Evolutionary conservation across 2,329 filamentous ascomycete species (phyloP), one percentile per base, ranked within the genome.

Genomic region (Ceratocystis smalleyi): DNA sequence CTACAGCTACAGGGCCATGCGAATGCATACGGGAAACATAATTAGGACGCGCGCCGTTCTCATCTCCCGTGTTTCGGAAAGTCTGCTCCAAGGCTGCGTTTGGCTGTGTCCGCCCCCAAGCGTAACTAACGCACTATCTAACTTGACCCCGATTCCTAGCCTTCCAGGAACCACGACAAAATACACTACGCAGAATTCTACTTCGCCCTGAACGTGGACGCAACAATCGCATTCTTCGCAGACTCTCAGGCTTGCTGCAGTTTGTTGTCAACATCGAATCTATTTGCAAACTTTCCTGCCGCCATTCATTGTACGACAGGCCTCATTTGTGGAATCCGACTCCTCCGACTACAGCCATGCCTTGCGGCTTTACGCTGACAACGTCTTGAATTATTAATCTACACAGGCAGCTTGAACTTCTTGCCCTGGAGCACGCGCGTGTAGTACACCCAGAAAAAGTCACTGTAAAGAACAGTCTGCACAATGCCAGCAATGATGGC

Each of bases 381-480:
- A 19, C 10, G n/a, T 51, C 22, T 51, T 15, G 6, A 57, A 24
- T 5, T n/a, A 19, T 30, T 32, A 30, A 22, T 40, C 79, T 83
- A 92, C 69, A 92, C 89, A 1, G 88, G 88, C 66, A 92, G 79
- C 75, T 90, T 89, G 75, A 92, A 92, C 78, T 89, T 91, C 80
- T 89, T 88, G 70, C 88, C 88, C 79, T 91, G 89, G 76, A 91
- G 78, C 59, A 92, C 87, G 85, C 96, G 97, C 67, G 87, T 96
- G 78, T 96, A 99, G 79, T 99, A 99, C 72, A 99, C 92, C 81
- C 91, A 99, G 83, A 99, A 99, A 79, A 99, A 99, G 78, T 99
- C 94, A 68, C 90, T 95, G 79, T 99, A 99, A 66, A 99, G 80
- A 60, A 99, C 77, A 0, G 94, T 99, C 80, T 99, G 94, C 68